Conservation (phyloP, 441 rosid genomes). For the Erysimum cheiri region DNA sequence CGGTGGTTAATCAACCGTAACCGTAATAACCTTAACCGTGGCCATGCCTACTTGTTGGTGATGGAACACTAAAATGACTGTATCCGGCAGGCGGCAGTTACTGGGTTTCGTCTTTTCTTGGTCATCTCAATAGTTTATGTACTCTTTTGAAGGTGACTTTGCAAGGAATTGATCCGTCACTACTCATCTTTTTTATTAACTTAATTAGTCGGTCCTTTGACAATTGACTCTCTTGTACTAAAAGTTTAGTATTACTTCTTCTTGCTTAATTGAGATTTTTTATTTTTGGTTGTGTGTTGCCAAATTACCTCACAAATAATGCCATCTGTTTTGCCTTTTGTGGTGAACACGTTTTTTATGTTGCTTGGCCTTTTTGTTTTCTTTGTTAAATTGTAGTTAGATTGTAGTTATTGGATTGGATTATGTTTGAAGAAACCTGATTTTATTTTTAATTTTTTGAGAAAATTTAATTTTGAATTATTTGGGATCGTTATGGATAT, state of each 20-base stretch:
- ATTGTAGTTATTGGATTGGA: constrained; percentile 2
- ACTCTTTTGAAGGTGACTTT: constrained; percentile 36
- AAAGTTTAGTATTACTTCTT: constrained; percentile 17
- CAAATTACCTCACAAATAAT: constrained; percentile 12
- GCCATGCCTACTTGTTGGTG: constrained; percentile 34
- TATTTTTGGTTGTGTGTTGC: constrained; percentile 30
- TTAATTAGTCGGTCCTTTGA: constrained; percentile 20
- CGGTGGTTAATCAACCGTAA: too few relatives aligned
- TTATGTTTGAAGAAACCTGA: constrained; percentile 2
- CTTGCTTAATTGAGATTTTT: neutral
- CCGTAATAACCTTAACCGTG: too few relatives aligned
- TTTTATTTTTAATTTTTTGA: neutral
- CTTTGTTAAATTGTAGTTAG: constrained; percentile 24
- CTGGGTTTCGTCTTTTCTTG: constrained; percentile 2
- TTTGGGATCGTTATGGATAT: neutral
- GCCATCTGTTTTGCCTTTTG: constrained; percentile 26
- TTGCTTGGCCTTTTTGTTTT: constrained; percentile 24
- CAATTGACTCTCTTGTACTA: constrained; percentile 19
- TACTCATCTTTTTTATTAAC: neutral
- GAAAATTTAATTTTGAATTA: neutral
- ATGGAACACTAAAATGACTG: neutral
- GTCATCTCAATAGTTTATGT: constrained; percentile 23
- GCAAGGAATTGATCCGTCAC: constrained; percentile 28
- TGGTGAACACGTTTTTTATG: constrained; percentile 15
- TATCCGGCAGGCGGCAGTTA: constrained; percentile 3